A percentile compares a stretch with the other conserved stretches of the same genome.
Evolutionary conservation across 129 eudicot species (phyloP).

Genomic region (Mikania micrantha): DNA sequence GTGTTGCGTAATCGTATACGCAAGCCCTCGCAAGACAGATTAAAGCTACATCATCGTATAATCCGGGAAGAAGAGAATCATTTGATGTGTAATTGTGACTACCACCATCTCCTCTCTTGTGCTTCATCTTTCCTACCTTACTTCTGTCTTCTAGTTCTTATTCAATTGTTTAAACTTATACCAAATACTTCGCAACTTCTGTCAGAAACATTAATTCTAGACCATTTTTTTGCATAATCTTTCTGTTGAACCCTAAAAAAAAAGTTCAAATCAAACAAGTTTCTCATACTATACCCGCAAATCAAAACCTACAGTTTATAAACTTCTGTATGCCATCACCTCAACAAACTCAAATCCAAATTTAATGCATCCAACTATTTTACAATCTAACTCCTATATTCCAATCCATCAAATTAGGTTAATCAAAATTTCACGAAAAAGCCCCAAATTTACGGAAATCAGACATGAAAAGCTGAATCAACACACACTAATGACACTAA

Average conservation of each 20-base stretch:
- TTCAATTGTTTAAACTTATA: slow-evolving; percentile 16
- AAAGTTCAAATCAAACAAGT: not conserved
- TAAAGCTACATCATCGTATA: slow-evolving; percentile 61
- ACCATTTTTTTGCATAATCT: slow-evolving; percentile 4
- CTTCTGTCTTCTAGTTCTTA: slow-evolving; percentile 15
- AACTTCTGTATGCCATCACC: slow-evolving; percentile 22
- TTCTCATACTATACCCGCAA: not conserved
- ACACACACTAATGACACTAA: not conserved
- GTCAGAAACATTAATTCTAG: slow-evolving; percentile 7
- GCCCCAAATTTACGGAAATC: slow-evolving; percentile 10
- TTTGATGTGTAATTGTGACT: slow-evolving; percentile 18
- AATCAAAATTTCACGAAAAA: slow-evolving; percentile 8
- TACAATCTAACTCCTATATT: slow-evolving; percentile 15
- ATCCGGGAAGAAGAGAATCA: slow-evolving; percentile 55
- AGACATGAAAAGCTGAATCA: not conserved
- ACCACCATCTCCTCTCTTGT: slow-evolving; percentile 32
- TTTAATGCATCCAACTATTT: not conserved
- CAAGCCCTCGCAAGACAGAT: slow-evolving; percentile 52
- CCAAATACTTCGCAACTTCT: slow-evolving; percentile 16
- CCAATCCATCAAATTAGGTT: slow-evolving; percentile 24
- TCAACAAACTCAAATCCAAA: slow-evolving; percentile 21
- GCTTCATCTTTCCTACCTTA: slow-evolving; percentile 14
- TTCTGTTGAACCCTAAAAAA: not conserved
- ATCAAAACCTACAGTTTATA: slow-evolving; percentile 7
- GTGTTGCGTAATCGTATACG: slow-evolving; percentile 55